phyloP scores from a whole-genome alignment of 2,329 filamentous ascomycete genomes.

The Sporothrix variecibatus region DNA sequence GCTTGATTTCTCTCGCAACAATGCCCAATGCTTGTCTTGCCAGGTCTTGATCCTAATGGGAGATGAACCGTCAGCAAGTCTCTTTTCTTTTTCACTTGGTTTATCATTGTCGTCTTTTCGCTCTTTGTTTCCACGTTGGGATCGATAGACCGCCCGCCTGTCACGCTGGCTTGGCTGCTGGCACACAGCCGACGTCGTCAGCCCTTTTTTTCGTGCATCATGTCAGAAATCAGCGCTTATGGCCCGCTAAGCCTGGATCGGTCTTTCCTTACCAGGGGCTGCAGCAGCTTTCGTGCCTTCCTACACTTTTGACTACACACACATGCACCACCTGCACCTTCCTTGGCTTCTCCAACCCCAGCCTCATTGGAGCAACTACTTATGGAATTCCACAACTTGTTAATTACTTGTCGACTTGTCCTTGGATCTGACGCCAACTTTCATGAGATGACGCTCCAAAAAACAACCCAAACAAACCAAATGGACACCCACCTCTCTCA shows the following conservation, averaged over 20 bases:
- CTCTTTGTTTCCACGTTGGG: too few species aligned
- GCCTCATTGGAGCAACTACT: neutral
- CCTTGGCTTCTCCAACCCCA: neutral
- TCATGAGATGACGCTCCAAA: neutral
- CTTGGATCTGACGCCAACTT: constrained; percentile 1
- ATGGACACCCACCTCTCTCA: neutral
- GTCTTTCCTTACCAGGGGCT: neutral
- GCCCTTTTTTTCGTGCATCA: constrained; percentile 2
- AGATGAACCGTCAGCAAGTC: constrained; percentile 6
- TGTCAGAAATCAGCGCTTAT: constrained; percentile 13
- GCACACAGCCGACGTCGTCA: neutral
- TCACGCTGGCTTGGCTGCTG: neutral
- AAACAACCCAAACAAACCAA: neutral
- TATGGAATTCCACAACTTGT: neutral
- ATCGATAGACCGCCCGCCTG: too few species aligned
- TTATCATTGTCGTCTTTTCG: neutral
- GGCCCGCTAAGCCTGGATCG: neutral
- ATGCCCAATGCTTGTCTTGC: neutral
- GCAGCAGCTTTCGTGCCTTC: neutral
- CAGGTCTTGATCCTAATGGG: neutral
- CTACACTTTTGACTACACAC: neutral
- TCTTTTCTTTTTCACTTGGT: neutral
- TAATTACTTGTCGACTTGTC: neutral
- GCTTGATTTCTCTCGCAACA: neutral
- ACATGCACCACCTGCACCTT: neutral